phyloP scores from a whole-genome alignment of 495 filamentous ascomycete genomes.

The Thermochaetoides thermophila region DNA sequence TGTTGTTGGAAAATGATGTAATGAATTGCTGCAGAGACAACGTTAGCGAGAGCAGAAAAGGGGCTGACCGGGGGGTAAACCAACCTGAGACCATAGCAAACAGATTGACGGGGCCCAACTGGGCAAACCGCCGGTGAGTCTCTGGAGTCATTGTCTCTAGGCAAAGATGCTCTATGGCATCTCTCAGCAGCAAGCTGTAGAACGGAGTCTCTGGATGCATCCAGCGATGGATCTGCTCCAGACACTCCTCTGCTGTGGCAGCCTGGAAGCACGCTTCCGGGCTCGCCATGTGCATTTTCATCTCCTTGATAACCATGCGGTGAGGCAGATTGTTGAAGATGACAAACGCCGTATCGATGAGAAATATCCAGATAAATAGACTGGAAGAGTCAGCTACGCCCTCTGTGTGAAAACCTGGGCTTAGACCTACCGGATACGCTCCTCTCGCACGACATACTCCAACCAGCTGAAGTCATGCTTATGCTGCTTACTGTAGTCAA shows the following conservation, averaged over 20 bases:
- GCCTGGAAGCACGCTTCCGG: constrained; percentile 19
- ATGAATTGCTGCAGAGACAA: constrained; percentile 11
- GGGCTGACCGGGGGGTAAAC: background rate
- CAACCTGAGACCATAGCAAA: constrained; percentile 20
- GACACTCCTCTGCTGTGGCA: constrained; percentile 10
- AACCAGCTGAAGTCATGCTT: constrained; percentile 16
- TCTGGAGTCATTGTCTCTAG: constrained; percentile 6
- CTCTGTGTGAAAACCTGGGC: background rate
- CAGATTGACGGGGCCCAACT: constrained; percentile 17
- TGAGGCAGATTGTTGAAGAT: constrained; percentile 22
- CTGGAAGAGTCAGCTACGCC: constrained; percentile 2
- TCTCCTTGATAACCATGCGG: constrained; percentile 22
- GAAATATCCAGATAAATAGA: constrained; percentile 15
- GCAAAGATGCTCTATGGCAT: constrained; percentile 15
- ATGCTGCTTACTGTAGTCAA: constrained; percentile 10
- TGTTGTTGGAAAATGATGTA: constrained; percentile 22
- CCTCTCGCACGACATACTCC: constrained; percentile 16
- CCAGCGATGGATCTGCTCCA: constrained; percentile 11
- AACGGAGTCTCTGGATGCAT: constrained; percentile 14
- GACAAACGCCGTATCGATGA: constrained; percentile 19
- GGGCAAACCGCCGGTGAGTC: constrained; percentile 6
- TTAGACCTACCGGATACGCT: constrained; percentile 14
- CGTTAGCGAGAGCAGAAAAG: background rate
- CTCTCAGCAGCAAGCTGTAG: constrained; percentile 12
- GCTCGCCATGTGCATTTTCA: constrained; percentile 19